These are phyloP conservation scores for Plasmodium malariae DNA, from an alignment of 169 alveolate species.

Conservation along the genomic window DNA sequence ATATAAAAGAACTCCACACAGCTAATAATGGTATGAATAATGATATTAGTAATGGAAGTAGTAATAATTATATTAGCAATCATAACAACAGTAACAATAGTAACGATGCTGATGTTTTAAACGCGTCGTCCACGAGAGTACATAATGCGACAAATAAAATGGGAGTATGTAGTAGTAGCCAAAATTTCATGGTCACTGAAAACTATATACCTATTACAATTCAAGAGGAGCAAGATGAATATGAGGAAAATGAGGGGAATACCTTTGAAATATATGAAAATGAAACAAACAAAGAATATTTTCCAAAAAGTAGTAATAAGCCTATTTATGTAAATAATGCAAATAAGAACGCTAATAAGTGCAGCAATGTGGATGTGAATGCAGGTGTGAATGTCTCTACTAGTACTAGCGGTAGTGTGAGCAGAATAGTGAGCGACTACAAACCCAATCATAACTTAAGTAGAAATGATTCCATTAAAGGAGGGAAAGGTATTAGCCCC, in stretches of 20 bases:
- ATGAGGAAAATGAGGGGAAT: not conserved
- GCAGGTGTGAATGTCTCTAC: not conserved
- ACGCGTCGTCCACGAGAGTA: no score
- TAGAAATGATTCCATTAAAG: constrained; percentile 8
- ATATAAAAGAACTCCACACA: not conserved
- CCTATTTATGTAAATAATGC: not conserved
- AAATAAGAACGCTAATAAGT: not conserved
- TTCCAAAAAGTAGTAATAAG: not conserved
- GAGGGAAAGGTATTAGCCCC: constrained; percentile 2
- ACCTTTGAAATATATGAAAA: constrained; percentile 5
- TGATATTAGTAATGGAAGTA: no score
- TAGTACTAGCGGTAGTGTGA: not conserved
- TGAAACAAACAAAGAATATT: not conserved
- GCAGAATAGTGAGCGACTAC: no score
- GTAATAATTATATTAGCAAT: no score
- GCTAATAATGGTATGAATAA: no score
- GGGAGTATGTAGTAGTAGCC: no score
- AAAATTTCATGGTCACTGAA: not conserved
- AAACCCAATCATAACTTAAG: constrained; percentile 19
- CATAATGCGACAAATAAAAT: no score
- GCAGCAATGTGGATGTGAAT: not conserved
- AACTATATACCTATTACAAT: not conserved
- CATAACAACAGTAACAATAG: no score
- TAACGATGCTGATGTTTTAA: no score
- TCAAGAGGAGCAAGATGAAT: constrained; percentile 6